Evolutionary conservation across 805 yeast species (phyloP), one percentile per base, ranked within the genome.

Genomic region (Naumovozyma dairenensis): DNA sequence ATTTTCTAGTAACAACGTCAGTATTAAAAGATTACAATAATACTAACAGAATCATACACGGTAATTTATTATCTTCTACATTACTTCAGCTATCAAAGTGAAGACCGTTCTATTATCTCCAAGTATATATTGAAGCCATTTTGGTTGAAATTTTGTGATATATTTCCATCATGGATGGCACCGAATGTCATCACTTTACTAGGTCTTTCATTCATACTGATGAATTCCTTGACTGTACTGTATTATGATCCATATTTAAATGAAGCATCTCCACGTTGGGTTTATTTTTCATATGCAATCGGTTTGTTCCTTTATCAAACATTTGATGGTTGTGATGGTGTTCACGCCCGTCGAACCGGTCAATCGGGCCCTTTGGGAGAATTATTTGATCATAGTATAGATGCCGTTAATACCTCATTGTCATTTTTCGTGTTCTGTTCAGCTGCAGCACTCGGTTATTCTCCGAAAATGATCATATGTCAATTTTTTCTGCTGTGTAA

Each of bases 281-380:
- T 78, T 13, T 83, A 80, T 53, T 70, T 72, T 44, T 62, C 77
- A 29, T 82, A 83, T 54, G 96, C 93, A 0, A 51, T 81, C 41
- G 89, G 94, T 5, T 61, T 87, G 44, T 86, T 87, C 53, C 63
- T 86, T 69, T 87, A 87, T 57, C 97, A 87, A 56, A 87, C 96
- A 0, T 85, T 87, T 56, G 97, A 87, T 57, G 95, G 95, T 0
- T 82, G 95, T 58, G 97, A 87, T 58, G 97, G 97, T 4, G 72
- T 81, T 43, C 97, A 87, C 57, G 96, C 96, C 12, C 75, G 97
- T 53, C 74, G 89, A 51, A 87, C 96, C 1, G 94, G 93, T n/a
- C 93, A 85, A 58, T 73, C 84, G 41, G 92, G 96, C 3, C 96
- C 97, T 1, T 63, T 87, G 48, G 97, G 97, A 21, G 97, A 87